phyloP scores from a whole-genome alignment of 208 protist species.

The Leptomonas pyrrhocoris region DNA sequence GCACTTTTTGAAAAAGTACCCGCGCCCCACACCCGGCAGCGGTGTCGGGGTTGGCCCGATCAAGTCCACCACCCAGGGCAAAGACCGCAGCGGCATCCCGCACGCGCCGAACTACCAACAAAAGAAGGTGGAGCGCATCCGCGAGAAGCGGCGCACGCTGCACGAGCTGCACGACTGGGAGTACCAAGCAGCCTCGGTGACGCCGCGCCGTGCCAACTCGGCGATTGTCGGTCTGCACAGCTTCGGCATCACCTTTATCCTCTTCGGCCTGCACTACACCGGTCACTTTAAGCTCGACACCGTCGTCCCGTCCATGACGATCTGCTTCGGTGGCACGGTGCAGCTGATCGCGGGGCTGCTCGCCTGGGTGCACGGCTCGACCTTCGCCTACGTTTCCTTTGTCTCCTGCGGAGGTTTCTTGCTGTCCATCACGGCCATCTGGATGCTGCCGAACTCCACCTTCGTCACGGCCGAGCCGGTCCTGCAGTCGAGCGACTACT shows the following conservation, averaged over 20 bases:
- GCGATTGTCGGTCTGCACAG: conserved; percentile 51
- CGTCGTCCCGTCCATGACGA: conserved; percentile 39
- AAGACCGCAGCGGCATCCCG: not conserved
- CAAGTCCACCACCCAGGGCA: conserved; percentile 16
- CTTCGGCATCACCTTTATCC: conserved; percentile 66
- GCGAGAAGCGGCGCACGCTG: conserved; percentile 12
- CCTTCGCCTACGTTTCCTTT: conserved; percentile 54
- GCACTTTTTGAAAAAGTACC: conserved; percentile 23
- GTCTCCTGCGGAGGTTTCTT: conserved; percentile 59
- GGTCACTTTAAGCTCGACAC: conserved; percentile 38
- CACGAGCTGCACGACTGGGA: conserved; percentile 2
- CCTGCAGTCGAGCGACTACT: conserved; percentile 7
- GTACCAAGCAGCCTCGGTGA: not conserved
- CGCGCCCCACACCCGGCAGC: conserved; percentile 13
- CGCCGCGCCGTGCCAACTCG: conserved; percentile 31
- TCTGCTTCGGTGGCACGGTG: conserved; percentile 54
- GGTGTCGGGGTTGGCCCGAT: conserved; percentile 20
- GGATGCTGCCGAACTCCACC: conserved; percentile 35
- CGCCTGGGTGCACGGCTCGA: conserved; percentile 50
- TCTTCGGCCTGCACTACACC: conserved; percentile 60
- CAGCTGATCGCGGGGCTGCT: conserved; percentile 68
- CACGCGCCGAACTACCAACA: not conserved
- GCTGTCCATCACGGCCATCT: conserved; percentile 44
- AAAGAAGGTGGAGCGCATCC: not conserved
- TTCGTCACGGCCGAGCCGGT: not conserved